These are phyloP conservation scores for Boletus barrowsii DNA, from an alignment of 768 basidiomycete species.

Conservation along the genomic window DNA sequence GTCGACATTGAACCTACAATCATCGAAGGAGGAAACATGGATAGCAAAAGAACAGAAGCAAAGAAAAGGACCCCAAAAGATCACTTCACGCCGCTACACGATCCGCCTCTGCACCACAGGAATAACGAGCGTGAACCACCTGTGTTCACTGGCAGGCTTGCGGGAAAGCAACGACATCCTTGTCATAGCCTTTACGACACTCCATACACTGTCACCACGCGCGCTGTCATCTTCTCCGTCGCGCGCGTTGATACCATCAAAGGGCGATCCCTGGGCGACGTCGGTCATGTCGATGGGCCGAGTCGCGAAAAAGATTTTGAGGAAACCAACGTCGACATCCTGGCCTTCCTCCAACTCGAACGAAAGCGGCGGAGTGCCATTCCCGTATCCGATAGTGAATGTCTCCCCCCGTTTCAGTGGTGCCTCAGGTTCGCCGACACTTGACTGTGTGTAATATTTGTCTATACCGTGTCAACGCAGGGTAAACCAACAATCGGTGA, in stretches of 20 bases:
- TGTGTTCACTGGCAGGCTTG: neutral
- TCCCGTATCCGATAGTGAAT: constrained; percentile 41
- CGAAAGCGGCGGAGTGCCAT: constrained; percentile 30
- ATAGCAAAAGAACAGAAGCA: neutral
- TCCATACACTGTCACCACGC: constrained; percentile 1
- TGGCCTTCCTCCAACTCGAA: constrained; percentile 27
- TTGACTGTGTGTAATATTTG: constrained; percentile 4
- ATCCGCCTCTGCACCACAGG: constrained; percentile 2
- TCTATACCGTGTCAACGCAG: neutral
- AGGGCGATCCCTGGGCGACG: constrained; percentile 35
- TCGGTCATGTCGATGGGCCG: constrained; percentile 32
- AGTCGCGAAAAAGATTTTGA: constrained; percentile 43
- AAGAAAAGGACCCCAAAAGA: neutral
- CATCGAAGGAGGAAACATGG: neutral
- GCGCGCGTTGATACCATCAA: constrained; percentile 6
- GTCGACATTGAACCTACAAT: too few relatives aligned
- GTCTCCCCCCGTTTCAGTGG: constrained; percentile 3
- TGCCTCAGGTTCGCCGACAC: neutral
- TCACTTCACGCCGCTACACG: neutral
- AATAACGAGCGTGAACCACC: constrained; percentile 18
- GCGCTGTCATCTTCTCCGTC: neutral
- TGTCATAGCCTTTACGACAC: neutral
- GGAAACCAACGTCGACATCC: constrained; percentile 38
- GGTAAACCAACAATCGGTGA: neutral
- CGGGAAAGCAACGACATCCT: neutral